Conservation (phyloP, 1,284 basidiomycete genomes). For the Tetrapyrgos nigripes region DNA sequence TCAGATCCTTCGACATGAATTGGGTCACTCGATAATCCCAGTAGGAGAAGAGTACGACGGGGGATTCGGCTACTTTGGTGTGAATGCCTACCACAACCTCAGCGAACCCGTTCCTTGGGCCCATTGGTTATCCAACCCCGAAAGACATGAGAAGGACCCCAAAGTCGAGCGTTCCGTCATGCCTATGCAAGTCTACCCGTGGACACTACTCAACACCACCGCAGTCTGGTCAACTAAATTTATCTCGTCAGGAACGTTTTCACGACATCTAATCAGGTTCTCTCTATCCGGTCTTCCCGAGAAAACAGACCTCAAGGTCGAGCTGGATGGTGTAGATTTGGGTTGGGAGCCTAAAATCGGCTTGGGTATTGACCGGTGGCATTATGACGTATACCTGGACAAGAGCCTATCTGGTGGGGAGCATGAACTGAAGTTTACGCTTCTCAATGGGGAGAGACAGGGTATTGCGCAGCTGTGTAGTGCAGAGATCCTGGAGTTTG, state of each 20-base stretch:
- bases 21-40: constrained; percentile 82
- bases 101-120: constrained; percentile 65
- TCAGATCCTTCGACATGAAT: constrained; percentile 81
- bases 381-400: constrained; percentile 64
- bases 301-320: constrained; percentile 59
- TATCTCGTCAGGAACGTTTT: constrained; percentile 69
- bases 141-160: constrained; percentile 20
- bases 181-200: constrained; percentile 79
- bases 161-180: constrained; percentile 77
- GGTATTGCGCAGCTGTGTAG: constrained; percentile 78
- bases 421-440: constrained; percentile 63
- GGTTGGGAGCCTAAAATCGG: constrained; percentile 60
- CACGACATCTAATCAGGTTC: constrained; percentile 70
- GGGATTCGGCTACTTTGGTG: constrained; percentile 77
- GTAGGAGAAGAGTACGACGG: constrained; percentile 91
- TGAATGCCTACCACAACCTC: constrained; percentile 63
- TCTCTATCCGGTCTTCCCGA: constrained; percentile 80
- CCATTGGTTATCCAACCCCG: constrained; percentile 68
- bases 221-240: constrained; percentile 66
- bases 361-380: constrained; percentile 75
- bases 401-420: constrained; percentile 42
- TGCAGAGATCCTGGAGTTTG: constrained; percentile 81
- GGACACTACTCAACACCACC: constrained; percentile 72
- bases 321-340: constrained; percentile 66
- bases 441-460: constrained; percentile 56